Base-by-base conservation (phyloP, 2,329 filamentous ascomycete genomes). In the Endocalyx cinctus region DNA sequence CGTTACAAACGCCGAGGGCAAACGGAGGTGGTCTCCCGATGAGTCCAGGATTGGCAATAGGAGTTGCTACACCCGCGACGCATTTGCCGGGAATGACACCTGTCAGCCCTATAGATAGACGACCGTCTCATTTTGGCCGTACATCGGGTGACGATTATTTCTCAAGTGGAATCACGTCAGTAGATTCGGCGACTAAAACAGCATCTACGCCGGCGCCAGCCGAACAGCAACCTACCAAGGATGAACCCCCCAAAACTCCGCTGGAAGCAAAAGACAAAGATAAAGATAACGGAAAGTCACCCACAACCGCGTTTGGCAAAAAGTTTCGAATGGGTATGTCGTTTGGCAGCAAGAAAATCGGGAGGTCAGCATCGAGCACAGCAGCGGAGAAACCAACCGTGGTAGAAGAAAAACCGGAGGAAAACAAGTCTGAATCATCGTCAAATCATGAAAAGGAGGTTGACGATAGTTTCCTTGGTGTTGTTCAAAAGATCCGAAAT, bases 261-360 rank as follows among this genome's bases (percentile, higher is more conserved):
- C 65, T 60, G n/a, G 78, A 83, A 58, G 65, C 79, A 51, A 75
- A 77, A 45, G 66, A 65, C 1, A 69, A 67, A 35, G 60, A 66
- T 5, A 69, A 66, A 37, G 63, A 69, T 0, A 81, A 70, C 35
- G 63, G 68, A 10, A 84, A 85, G 47, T 64, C 69, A 3, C 65
- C 66, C 5, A 65, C 69, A 35, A 81, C 74, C 3, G 67, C 87
- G 5, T 57, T 58, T 34, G 42, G 52, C 30, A 57, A 57, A 42
- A 58, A 56, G 37, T 58, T 58, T 19, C 46, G 51, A 27, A 58
- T 58, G 46, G 52, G 51, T 10, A 57, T 57, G 54, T 79, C 82
- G 1, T 88, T 90, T 51, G 81, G 82, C 46, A 83, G 82, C 51
- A 96, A 94, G 67, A 95, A 94, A 60, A 70, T 90, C 11, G 79